These are phyloP conservation scores for Rhodosporidiobolus sp. DNA, from an alignment of 768 basidiomycete species.

Conservation along the genomic window DNA sequence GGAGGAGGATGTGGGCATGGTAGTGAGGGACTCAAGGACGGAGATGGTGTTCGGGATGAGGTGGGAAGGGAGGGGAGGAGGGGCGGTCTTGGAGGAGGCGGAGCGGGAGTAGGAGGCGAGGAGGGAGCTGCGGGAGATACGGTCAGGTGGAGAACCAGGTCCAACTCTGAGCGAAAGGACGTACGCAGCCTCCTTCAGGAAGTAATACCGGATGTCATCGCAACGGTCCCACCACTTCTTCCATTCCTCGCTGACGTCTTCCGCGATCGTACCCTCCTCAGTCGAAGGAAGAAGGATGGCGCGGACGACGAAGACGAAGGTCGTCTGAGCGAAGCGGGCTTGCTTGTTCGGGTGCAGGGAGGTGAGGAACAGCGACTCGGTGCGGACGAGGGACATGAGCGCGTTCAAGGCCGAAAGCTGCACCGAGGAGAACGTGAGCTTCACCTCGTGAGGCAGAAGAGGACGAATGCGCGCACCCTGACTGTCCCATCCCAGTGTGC, in stretches of 20 bases:
- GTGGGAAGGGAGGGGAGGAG: conserved; percentile 47
- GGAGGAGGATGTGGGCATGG: conserved; percentile 66
- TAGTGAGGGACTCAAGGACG: conserved; percentile 64
- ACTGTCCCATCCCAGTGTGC: conserved; percentile 68
- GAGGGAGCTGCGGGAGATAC: conserved; percentile 42
- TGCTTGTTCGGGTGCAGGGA: conserved; percentile 65
- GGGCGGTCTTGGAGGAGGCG: conserved; percentile 9
- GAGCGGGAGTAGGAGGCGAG: conserved; percentile 38
- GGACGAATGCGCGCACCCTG: conserved; percentile 64
- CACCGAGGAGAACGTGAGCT: not conserved
- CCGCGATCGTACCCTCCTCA: conserved; percentile 54
- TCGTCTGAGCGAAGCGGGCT: conserved; percentile 67
- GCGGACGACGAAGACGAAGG: conserved; percentile 52
- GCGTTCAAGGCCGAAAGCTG: conserved; percentile 72
- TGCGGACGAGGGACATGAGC: conserved; percentile 69
- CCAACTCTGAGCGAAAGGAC: too few relatives aligned
- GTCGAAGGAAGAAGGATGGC: conserved; percentile 54
- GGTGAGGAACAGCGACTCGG: conserved; percentile 67
- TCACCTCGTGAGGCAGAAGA: not conserved
- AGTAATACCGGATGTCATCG: conserved; percentile 86
- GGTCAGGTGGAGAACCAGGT: too few relatives aligned
- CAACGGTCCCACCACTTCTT: conserved; percentile 71
- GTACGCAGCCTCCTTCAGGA: conserved; percentile 67
- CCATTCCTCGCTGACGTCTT: conserved; percentile 70
- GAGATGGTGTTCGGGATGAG: conserved; percentile 56